Evolutionary conservation across 192 early-diverging fungal genomes (phyloP), one percentile per base, ranked within the genome.

Genomic region (Coemansia sp.): DNA sequence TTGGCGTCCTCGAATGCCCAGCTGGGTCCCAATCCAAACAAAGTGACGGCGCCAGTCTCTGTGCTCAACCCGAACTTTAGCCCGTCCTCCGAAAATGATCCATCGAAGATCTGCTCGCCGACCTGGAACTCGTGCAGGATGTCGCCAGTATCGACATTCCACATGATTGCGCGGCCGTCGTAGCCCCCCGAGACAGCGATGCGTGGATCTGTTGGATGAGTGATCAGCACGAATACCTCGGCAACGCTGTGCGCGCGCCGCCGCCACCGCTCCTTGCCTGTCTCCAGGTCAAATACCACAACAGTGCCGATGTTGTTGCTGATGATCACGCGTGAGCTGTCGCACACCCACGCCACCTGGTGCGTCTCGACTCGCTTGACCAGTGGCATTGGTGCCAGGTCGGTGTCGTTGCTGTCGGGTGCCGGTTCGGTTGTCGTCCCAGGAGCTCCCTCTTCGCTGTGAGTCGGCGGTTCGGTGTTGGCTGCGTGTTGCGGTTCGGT

Each of bases 101-200:
- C 89, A 34, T 89, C 88, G 22, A 90, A 83, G 22, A 91, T 82
- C 45, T 76, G 74, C 50, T 87, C 84, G 57, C 75, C 62, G 22
- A 85, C 72, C 25, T 61, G 57, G 57, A 83, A 66, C 59, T 82
- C 84, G 34, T 75, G 75, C 77, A 89, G 55, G 36, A 85, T 66
- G 22, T 57, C 44, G 37, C 90, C 88, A 2, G 67, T 76, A 2
- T 53, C 64, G 15, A 91, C 82, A 66, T 96, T 87, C 94, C 94
- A 96, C 13, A 94, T 57, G 38, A 93, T 84, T 5, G 92, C 80
- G 3, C 84, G 82, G 22, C 92, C 93, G 61, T 94, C 93, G 71
- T 94, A 91, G 2, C 88, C 88, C 9, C 89, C 92, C 5, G 89
- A 89, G 20, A 96, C 70, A 3, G 93, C 72, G 2, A 91, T 80